Evolutionary conservation across 257 asterid species (phyloP).

Genomic region (Solanum infundibuliforme): DNA sequence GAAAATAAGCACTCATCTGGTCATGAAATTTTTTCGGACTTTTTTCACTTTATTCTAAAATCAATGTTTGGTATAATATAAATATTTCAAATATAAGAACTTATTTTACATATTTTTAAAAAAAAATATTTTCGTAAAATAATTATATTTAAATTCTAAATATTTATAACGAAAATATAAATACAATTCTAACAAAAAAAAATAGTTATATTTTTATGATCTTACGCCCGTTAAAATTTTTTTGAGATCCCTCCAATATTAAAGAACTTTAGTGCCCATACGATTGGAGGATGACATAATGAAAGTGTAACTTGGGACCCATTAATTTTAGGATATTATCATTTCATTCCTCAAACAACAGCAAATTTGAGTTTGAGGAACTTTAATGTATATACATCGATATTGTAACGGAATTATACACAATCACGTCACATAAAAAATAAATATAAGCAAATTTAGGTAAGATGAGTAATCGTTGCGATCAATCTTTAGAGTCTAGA

Average conservation of each 20-base stretch:
- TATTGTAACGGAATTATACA: not conserved
- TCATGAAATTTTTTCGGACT: not conserved
- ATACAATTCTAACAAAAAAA: too few relatives aligned
- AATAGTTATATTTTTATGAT: not conserved
- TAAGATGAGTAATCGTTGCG: not conserved
- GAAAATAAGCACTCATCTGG: not conserved
- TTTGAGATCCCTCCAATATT: not conserved
- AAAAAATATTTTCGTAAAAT: not conserved
- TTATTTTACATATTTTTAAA: not conserved
- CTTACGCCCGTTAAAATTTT: not conserved
- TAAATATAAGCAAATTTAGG: not conserved
- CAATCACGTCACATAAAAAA: not conserved
- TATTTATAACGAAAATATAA: not conserved
- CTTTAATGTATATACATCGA: not conserved
- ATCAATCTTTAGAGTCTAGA: not conserved
- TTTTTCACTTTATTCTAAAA: not conserved
- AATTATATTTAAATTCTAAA: not conserved
- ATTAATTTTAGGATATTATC: not conserved
- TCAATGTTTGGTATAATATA: not conserved
- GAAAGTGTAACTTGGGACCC: not conserved
- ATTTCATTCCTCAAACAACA: not conserved
- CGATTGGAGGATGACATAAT: conserved; percentile 10
- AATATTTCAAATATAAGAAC: not conserved
- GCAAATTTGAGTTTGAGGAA: not conserved
- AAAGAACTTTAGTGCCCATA: not conserved